Percentiles rank a stretch among this genome's conserved stretches.
Conservation (phyloP, 148 eudicot genomes). For the Polygonum maritimum region DNA sequence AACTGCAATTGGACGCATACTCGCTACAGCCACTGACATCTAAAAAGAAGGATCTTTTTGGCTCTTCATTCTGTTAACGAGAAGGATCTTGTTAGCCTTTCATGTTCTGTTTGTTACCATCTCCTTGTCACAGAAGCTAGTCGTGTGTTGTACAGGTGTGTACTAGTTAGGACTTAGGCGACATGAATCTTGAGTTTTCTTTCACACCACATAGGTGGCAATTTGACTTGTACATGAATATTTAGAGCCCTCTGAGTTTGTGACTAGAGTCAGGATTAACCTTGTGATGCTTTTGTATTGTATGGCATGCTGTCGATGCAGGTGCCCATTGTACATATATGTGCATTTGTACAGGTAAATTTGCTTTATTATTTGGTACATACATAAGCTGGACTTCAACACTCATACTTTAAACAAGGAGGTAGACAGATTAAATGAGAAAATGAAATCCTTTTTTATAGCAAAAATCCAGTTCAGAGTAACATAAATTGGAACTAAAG, state of each 20-base stretch:
- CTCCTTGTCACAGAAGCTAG: not conserved
- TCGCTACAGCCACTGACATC: not conserved
- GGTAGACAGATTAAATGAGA: not conserved
- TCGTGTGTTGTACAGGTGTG: not conserved
- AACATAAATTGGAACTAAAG: not conserved
- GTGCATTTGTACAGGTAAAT: not conserved
- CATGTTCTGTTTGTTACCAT: not conserved
- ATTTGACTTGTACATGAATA: not conserved
- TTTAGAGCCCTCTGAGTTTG: not conserved
- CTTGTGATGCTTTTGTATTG: not conserved
- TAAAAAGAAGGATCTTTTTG: not conserved
- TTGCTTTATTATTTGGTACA: not conserved
- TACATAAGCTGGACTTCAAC: not conserved
- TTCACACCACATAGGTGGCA: not conserved
- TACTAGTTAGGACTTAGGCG: not conserved
- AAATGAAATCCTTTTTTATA: not conserved
- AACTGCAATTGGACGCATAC: not conserved
- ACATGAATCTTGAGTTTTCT: not conserved
- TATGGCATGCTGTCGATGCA: not conserved
- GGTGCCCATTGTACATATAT: not conserved
- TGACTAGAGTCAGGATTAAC: not conserved
- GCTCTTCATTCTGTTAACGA: not conserved
- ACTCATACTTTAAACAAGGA: not conserved
- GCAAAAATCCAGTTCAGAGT: not conserved
- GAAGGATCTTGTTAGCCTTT: not conserved